phyloP scores from a whole-genome alignment of 1,139 yeast genomes.

The Taiozyma onychis region DNA sequence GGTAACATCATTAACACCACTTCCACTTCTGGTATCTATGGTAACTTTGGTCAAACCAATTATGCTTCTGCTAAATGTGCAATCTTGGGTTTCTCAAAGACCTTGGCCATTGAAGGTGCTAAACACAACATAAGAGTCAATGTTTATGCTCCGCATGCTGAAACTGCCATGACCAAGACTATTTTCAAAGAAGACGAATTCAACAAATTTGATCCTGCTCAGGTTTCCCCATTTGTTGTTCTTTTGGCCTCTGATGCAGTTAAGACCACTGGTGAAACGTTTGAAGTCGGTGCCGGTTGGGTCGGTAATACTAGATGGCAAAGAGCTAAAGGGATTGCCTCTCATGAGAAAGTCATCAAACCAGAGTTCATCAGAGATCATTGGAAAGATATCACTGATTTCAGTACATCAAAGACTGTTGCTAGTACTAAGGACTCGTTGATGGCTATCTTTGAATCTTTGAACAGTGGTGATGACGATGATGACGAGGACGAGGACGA shows the following conservation, averaged over 20 bases:
- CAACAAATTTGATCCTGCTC: conserved; percentile 82
- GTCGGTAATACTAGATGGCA: conserved; percentile 94
- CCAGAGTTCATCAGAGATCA: conserved; percentile 71
- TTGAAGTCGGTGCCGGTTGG: conserved; percentile 90
- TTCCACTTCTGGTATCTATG: conserved; percentile 95
- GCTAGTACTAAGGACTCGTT: conserved; percentile 77
- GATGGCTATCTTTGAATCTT: conserved; percentile 67
- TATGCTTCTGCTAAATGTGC: conserved; percentile 93
- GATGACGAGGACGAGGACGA: conserved; percentile 26
- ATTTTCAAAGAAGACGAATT: conserved; percentile 72
- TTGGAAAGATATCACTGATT: conserved; percentile 64
- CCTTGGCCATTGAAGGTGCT: conserved; percentile 88
- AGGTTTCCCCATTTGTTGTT: conserved; percentile 87
- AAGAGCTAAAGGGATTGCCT: conserved; percentile 80
- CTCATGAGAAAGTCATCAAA: conserved; percentile 43
- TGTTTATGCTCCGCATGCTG: conserved; percentile 94
- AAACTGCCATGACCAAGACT: conserved; percentile 93
- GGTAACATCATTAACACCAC: conserved; percentile 88
- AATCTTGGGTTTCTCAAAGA: conserved; percentile 76
- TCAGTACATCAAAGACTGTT: conserved; percentile 38
- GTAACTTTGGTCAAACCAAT: conserved; percentile 96
- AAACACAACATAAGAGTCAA: conserved; percentile 72
- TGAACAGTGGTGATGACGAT: conserved; percentile 41
- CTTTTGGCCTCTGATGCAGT: conserved; percentile 70
- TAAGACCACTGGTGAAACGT: conserved; percentile 61